These are phyloP conservation scores for Sanghuangporus sanghuang DNA, from an alignment of 1,284 basidiomycete genomes.

Conservation along the genomic window DNA sequence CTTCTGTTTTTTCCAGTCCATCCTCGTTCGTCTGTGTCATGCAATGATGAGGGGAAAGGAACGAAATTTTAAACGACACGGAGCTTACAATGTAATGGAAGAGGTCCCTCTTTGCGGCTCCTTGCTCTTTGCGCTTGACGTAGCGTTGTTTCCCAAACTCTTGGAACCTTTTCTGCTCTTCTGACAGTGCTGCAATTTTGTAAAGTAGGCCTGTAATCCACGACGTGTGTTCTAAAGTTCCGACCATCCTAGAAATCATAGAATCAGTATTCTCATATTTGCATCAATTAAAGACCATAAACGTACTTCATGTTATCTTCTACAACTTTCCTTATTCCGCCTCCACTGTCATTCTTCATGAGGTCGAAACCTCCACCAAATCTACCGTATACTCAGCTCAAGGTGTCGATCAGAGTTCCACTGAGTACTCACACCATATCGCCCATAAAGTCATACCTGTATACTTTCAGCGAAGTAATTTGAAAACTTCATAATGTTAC, in stretches of 20 bases:
- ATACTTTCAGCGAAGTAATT: not conserved
- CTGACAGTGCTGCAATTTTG: no score
- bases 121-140: no score
- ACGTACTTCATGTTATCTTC: constrained; percentile 15
- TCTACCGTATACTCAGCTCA: constrained; percentile 17
- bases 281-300: not conserved
- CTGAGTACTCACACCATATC: constrained; percentile 27
- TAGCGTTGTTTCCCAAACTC: no score
- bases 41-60: no score
- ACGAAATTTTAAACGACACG: no score
- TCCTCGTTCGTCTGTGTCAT: no score
- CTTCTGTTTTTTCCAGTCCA: no score
- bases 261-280: not conserved
- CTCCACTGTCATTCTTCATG: constrained; percentile 20
- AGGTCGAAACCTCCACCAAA: constrained; percentile 22
- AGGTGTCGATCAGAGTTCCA: no score
- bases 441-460: constrained; percentile 35
- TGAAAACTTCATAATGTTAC: not conserved
- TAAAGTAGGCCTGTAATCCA: no score
- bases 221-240: constrained; percentile 5
- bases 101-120: no score
- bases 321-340: constrained; percentile 12
- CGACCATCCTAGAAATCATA: not conserved
- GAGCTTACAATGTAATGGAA: no score
- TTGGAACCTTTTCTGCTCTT: no score